Percentiles rank a stretch among this genome's conserved stretches.
These are phyloP conservation scores for Wickerhamomyces rabaulensis DNA, from an alignment of 805 yeast genomes.

Conservation along the genomic window DNA sequence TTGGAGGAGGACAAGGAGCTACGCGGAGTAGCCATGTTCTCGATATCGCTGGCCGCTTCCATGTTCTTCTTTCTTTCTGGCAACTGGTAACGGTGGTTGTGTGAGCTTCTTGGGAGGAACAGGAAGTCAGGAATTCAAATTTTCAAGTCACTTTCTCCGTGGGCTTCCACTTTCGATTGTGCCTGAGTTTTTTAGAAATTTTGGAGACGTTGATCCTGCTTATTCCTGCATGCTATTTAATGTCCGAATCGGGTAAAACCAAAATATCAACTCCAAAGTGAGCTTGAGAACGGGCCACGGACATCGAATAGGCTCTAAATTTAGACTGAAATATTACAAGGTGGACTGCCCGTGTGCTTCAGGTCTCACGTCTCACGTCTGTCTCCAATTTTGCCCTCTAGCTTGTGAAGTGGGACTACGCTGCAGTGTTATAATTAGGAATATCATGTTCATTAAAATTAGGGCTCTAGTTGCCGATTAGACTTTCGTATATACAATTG, in stretches of 20 bases:
- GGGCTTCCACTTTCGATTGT: neutral
- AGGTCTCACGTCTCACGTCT: no score
- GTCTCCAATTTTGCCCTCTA: no score
- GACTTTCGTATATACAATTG: no score
- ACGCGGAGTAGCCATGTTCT: neutral
- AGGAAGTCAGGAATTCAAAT: neutral
- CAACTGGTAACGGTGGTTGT: neutral
- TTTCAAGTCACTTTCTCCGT: neutral
- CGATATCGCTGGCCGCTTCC: neutral
- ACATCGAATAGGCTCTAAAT: no score
- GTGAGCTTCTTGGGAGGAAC: neutral
- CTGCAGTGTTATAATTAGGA: no score
- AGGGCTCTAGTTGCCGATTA: no score
- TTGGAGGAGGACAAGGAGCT: slow-evolving; percentile 2
- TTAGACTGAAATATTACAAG: no score
- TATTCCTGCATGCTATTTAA: neutral
- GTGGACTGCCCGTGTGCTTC: no score
- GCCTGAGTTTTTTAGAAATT: neutral
- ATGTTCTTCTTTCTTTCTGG: neutral
- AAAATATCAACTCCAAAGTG: neutral
- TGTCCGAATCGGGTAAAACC: neutral
- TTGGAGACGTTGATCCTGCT: neutral
- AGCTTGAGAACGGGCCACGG: no score
- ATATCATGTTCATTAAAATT: no score
- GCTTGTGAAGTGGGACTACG: no score